Evolutionary conservation across 352 stramenopile genomes (phyloP), one percentile per base, ranked within the genome.

Genomic region (Aphanomyces euteiches): DNA sequence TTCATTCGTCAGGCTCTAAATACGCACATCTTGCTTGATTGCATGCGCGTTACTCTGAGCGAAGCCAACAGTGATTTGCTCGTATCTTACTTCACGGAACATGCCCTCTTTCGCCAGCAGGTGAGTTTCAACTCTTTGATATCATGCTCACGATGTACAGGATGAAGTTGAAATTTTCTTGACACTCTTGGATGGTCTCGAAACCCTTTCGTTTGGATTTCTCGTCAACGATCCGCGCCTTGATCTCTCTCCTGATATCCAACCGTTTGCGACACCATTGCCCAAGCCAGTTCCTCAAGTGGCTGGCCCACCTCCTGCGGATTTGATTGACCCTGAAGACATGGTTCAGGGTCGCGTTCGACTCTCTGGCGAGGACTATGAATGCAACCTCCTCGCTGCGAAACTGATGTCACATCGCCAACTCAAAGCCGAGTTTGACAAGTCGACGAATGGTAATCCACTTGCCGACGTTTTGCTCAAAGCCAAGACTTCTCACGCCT

Each of bases 1-100:
- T 94, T 94, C 48, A 64, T 91, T 37, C 82, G 86, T 8, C 86
- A 94, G 76, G 83, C 83, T 21, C 82, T 94, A 47, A 94, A 94
- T 66, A 94, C 85, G 71, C 86, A 92, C 69, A 76, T 92, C 56
- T 75, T 94, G 56, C 72, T 87, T 38, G 73, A 84, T 0, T 87
- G 78, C 67, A 84, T 94, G 77, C 80, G 75, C 36, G 79, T 92
- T 72, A 78, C 91, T 19, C 74, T 92, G 4, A 81, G 76, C 15
- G 84, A 91, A 63, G 83, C 78, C 61, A 94, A 94, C 72, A 41
- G 90, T 15, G 86, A 92, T 47, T 69, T 94, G 17, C 75, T 94
- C 53, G 72, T 82, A 17, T 90, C 83, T 28, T 94, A 94, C 69
- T 94, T 92, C 78, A 87, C 79, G 7, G 84, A 92, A 36, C 79